Evolutionary conservation across 208 protist genomes (phyloP).

Genomic region (Leishmania major): DNA sequence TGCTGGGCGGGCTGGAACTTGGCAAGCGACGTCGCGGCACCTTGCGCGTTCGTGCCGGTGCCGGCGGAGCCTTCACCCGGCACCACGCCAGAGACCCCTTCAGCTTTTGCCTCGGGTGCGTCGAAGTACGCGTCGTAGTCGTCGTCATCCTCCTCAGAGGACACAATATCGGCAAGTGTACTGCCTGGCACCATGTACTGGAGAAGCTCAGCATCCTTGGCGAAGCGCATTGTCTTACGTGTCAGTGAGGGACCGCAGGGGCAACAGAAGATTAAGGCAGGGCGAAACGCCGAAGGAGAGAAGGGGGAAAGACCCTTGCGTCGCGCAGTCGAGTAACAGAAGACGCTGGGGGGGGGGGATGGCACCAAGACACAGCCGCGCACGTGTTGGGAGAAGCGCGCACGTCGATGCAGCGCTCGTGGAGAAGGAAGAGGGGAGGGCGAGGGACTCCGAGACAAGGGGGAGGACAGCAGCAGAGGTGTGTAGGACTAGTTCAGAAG

Average conservation of each 20-base stretch:
- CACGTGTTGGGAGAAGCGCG: background rate
- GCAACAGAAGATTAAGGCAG: background rate
- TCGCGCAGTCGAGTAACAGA: background rate
- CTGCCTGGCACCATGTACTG: constrained; percentile 86
- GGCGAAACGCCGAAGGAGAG: background rate
- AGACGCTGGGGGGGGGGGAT: background rate
- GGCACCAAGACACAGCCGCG: background rate
- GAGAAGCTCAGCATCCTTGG: constrained; percentile 47
- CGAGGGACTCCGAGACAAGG: background rate
- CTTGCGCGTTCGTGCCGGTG: constrained; percentile 63
- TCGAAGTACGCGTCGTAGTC: constrained; percentile 61
- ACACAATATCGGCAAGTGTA: constrained; percentile 72
- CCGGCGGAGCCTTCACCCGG: constrained; percentile 27
- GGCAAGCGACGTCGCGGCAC: constrained; percentile 62
- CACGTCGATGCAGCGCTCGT: background rate
- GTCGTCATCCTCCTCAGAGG: constrained; percentile 48
- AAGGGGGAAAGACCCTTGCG: background rate
- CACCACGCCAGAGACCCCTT: constrained; percentile 13
- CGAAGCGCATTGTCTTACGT: constrained; percentile 5
- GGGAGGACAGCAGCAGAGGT: background rate
- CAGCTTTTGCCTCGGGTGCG: constrained; percentile 33
- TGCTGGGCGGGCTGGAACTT: constrained; percentile 89
- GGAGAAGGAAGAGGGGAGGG: background rate
- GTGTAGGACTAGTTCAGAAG: background rate
- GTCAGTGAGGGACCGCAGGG: background rate